phyloP scores from a whole-genome alignment of 495 filamentous ascomycete species.

The Neurospora pannonica region DNA sequence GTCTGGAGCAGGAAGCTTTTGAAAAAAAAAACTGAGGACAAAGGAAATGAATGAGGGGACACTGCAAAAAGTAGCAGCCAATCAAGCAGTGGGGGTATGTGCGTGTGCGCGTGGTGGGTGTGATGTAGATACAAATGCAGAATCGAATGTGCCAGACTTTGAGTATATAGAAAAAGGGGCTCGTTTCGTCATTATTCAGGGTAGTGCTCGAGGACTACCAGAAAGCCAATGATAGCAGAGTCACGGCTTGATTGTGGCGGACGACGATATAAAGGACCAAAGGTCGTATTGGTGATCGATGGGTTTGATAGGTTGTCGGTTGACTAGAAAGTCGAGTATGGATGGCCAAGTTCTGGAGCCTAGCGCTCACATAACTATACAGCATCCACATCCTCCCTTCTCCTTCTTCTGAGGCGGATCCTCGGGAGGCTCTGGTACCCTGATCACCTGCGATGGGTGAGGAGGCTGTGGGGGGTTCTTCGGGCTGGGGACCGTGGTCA shows the following conservation, averaged over 20 bases:
- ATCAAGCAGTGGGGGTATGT: neutral
- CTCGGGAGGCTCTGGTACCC: constrained; percentile 28
- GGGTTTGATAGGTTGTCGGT: neutral
- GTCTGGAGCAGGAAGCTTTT: neutral
- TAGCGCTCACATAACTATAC: constrained; percentile 41
- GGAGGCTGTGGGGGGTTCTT: constrained; percentile 19
- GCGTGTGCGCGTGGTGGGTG: neutral
- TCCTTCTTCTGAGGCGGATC: constrained; percentile 30
- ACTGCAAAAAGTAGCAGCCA: neutral
- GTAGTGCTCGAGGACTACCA: neutral
- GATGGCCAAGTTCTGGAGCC: neutral
- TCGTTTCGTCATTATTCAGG: neutral
- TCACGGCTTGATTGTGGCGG: neutral
- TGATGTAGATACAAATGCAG: neutral
- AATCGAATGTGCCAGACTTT: neutral
- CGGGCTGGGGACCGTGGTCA: constrained; percentile 30
- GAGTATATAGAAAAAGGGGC: neutral
- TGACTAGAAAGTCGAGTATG: neutral
- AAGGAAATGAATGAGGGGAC: neutral
- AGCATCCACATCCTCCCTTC: constrained; percentile 43
- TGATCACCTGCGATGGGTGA: constrained; percentile 11
- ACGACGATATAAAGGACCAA: neutral
- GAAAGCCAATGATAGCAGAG: neutral
- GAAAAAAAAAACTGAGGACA: neutral
- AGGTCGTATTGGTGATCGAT: neutral